Evolutionary conservation across 345 rosid genomes (phyloP).

Genomic region (Melastoma malabathricum): DNA sequence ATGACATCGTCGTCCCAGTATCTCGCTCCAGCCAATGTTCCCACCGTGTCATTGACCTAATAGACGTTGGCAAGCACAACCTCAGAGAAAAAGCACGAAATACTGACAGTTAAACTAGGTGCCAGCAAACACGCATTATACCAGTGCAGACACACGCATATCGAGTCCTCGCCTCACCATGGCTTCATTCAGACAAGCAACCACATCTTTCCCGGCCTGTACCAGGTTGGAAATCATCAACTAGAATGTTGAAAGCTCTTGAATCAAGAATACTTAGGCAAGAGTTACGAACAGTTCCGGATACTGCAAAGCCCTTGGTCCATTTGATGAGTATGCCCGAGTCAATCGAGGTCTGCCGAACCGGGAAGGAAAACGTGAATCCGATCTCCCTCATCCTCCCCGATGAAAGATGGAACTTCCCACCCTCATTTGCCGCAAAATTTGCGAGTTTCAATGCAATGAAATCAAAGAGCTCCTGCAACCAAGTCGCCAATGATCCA

Average conservation of each 20-base stretch:
- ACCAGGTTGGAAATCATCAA: conserved; percentile 3
- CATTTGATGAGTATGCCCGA: conserved; percentile 71
- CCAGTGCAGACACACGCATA: conserved; percentile 77
- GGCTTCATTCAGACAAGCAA: conserved; percentile 76
- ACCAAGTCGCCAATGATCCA: background rate
- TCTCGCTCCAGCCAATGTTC: conserved; percentile 71
- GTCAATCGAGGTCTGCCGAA: conserved; percentile 58
- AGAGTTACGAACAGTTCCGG: conserved; percentile 54
- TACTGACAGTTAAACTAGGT: conserved; percentile 8
- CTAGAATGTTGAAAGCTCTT: background rate
- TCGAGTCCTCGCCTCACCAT: conserved; percentile 50
- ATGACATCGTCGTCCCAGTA: conserved; percentile 76
- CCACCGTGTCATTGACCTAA: conserved; percentile 77
- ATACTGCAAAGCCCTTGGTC: conserved; percentile 80
- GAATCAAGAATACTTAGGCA: background rate
- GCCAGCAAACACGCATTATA: conserved; percentile 66
- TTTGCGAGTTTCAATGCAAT: conserved; percentile 48
- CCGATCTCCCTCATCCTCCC: conserved; percentile 73
- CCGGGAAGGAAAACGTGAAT: conserved; percentile 84
- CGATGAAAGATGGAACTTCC: conserved; percentile 29
- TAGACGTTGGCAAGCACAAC: conserved; percentile 1
- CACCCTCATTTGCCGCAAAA: conserved; percentile 41
- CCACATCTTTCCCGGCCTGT: conserved; percentile 68
- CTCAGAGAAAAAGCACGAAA: background rate
- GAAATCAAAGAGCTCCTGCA: conserved; percentile 61